Conservation (phyloP, 1,284 basidiomycete species). For the Xanthoconium separans region DNA sequence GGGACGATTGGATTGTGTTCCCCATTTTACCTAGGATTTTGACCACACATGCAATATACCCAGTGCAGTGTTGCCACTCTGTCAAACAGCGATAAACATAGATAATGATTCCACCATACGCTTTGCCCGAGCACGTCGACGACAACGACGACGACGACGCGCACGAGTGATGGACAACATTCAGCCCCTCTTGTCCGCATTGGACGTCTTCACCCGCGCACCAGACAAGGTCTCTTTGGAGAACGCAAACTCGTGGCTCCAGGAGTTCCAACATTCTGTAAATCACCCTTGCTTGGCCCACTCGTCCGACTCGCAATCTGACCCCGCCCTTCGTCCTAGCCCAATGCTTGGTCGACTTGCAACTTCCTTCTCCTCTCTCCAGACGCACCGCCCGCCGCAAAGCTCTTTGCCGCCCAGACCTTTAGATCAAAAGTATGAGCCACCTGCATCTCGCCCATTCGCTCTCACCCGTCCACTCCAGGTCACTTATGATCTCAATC, state of each 20-base stretch:
- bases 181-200: conserved; percentile 67
- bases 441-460: conserved; percentile 1
- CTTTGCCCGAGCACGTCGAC: not conserved
- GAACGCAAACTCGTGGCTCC: conserved; percentile 87
- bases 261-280: conserved; percentile 97
- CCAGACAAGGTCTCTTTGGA: conserved; percentile 85
- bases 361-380: conserved; percentile 85
- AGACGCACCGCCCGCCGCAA: conserved; percentile 79
- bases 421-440: conserved; percentile 84
- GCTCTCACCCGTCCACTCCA: conserved; percentile 37
- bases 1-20: conserved; percentile 31
- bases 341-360: conserved; percentile 95
- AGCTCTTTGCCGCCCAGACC: conserved; percentile 96
- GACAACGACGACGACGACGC: conserved; percentile 16
- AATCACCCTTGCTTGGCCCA: conserved; percentile 71
- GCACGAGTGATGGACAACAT: conserved; percentile 56
- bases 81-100: conserved; percentile 35
- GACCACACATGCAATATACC: conserved; percentile 38
- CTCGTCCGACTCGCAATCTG: conserved; percentile 55
- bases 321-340: conserved; percentile 62
- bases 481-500: conserved; percentile 95
- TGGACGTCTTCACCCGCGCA: conserved; percentile 72
- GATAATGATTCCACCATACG: conserved; percentile 16
- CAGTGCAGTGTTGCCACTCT: conserved; percentile 33
- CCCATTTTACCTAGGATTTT: conserved; percentile 8